These are phyloP conservation scores for Aphanomyces euteiches DNA, from an alignment of 352 stramenopile genomes.

Conservation along the genomic window DNA sequence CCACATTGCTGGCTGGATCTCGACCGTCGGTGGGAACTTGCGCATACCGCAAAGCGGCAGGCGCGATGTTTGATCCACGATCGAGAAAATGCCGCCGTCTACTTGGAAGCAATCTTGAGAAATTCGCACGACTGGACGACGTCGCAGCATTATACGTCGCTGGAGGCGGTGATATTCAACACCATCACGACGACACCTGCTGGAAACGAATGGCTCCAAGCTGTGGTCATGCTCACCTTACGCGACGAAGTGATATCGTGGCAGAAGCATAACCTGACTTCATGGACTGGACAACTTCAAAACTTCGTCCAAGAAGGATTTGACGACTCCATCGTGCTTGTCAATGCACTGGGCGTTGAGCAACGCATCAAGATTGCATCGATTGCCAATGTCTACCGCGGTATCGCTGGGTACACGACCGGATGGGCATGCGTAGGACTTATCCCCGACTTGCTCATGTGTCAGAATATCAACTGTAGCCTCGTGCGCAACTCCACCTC, in stretches of 20 bases:
- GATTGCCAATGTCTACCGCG: not conserved
- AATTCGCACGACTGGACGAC: not conserved
- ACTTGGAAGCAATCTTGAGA: not conserved
- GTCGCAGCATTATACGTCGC: not conserved
- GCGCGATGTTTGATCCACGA: not conserved
- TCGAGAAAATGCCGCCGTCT: not conserved
- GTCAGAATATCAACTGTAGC: not conserved
- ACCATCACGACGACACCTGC: not conserved
- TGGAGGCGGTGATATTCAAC: not conserved
- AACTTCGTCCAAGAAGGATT: not conserved
- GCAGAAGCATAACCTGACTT: not conserved
- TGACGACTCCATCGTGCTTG: not conserved
- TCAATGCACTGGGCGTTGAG: not conserved
- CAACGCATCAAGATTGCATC: not conserved
- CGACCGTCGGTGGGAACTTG: not conserved
- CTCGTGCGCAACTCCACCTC: not conserved
- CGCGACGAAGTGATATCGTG: not conserved
- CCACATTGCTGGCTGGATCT: not conserved
- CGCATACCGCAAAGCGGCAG: not conserved
- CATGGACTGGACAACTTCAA: not conserved
- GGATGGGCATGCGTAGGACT: not conserved
- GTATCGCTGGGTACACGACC: not conserved
- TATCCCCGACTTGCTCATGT: not conserved
- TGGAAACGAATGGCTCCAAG: not conserved
- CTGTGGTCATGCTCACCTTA: not conserved